A percentile compares a stretch with the other conserved stretches of the same genome.
Evolutionary conservation across 2,329 filamentous ascomycete genomes (phyloP).

Genomic region (Colletotrichum noveboracense): DNA sequence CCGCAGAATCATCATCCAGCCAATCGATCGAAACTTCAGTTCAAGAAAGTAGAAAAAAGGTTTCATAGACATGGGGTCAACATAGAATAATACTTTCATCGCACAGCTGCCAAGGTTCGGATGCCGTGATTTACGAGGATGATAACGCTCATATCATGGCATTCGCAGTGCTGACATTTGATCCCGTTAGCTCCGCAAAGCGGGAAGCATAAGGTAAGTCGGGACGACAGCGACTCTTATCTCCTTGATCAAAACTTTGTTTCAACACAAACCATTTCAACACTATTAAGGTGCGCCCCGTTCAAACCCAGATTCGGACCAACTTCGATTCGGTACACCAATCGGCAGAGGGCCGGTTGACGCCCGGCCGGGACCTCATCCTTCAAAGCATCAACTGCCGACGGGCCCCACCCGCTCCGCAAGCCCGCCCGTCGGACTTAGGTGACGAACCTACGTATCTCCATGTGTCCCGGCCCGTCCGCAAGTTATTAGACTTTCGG

Average conservation of each 20-base stretch:
- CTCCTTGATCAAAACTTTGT: not conserved
- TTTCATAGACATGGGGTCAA: not conserved
- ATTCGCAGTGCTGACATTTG: not conserved
- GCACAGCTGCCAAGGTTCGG: not conserved
- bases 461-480: not conserved
- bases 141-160: not conserved
- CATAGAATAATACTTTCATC: not conserved
- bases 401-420: not conserved
- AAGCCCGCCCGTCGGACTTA: not conserved
- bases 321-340: not conserved
- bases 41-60: not conserved
- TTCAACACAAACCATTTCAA: not conserved
- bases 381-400: not conserved
- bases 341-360: not conserved
- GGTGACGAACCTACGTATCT: not conserved
- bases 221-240: not conserved
- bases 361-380: not conserved
- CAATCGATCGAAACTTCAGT: conserved; percentile 30
- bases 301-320: not conserved
- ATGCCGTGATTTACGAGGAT: not conserved
- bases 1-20: conserved; percentile 44
- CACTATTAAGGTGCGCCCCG: not conserved
- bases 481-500: not conserved
- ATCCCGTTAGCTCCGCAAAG: not conserved
- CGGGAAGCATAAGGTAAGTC: not conserved